Evolutionary conservation across 2,329 filamentous ascomycete genomes (phyloP), one percentile per base, ranked within the genome.

Genomic region (Aspergillus arachidicola): DNA sequence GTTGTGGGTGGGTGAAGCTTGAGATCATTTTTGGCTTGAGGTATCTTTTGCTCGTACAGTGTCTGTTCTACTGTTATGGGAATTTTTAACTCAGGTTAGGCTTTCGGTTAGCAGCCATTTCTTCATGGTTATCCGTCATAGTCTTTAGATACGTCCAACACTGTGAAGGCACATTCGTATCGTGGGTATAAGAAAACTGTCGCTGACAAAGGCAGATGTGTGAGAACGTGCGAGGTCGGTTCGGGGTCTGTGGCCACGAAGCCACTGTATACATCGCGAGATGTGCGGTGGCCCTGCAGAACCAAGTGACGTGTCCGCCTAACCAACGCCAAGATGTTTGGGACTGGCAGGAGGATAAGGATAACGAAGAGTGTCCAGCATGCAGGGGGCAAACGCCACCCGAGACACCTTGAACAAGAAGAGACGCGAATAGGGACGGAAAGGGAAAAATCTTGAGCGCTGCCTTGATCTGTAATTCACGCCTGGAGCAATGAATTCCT

Each of bases 281-380:
- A 55, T 68, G 66, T 58, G 56, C 51, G 6, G 58, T 63, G 11
- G 66, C 66, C 32, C 64, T 66, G 21, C 62, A 64, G 32, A 68
- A 65, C 43, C 46, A 57, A 41, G 59, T 64, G 50, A 61, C 60
- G 51, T 68, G 66, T 58, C 66, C 64, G 19, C 66, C 66, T 21
- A 23, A 58, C 56, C 66, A 65, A 50, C 66, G 64, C 36, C 43
- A 64, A 26, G 64, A 68, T n/a, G 66, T 67, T 30, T 66, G 65
- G 61, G 65, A 67, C 59, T 68, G 66, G 65, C 65, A 67, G 53
- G 66, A 68, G 45, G 65, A 69, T 51, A 65, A 63, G 4, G 63
- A 66, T 34, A 63, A 67, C 32, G 65, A 67, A 16, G 57, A 38
- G 38, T 68, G 65, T 38, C 66, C 63, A 12, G 64, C 59, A 11